Evolutionary conservation across 23 red algal genomes (phyloP).

Genomic region (Gracilaria caudata): DNA sequence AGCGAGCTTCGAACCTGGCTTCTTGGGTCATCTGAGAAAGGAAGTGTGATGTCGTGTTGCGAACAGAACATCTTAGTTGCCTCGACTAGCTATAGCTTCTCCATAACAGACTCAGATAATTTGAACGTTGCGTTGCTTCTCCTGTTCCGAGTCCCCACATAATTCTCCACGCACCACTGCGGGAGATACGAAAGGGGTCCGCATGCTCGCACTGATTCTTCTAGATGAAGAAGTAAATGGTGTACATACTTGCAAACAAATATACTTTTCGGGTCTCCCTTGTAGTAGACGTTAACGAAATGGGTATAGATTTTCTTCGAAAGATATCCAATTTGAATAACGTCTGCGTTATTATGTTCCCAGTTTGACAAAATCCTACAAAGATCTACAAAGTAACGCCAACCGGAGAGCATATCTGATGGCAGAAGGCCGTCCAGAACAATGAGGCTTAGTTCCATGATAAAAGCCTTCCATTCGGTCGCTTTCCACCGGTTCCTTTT

Average conservation of each 20-base stretch:
- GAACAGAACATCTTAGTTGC: background rate
- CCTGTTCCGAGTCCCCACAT: background rate
- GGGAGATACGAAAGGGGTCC: background rate
- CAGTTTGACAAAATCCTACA: background rate
- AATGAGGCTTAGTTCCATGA: background rate
- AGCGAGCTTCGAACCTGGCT: too few relatives aligned
- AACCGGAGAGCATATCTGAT: background rate
- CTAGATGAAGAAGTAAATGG: slow-evolving; percentile 8
- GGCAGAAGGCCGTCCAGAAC: background rate
- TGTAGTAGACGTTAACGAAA: too few relatives aligned
- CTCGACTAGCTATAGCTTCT: background rate
- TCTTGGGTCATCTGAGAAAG: too few relatives aligned
- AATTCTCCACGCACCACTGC: background rate
- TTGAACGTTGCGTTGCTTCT: background rate
- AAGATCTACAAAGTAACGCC: background rate
- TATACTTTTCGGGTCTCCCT: background rate
- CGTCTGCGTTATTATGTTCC: background rate
- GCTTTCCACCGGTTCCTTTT: slow-evolving; percentile 9
- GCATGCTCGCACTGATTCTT: background rate
- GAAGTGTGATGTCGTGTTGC: background rate
- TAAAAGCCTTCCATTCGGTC: background rate
- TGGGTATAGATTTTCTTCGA: too few relatives aligned
- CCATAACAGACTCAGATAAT: background rate
- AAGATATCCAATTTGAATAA: too few relatives aligned
- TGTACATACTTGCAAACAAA: background rate